Percentiles rank a stretch among this genome's conserved stretches.
phyloP scores from a whole-genome alignment of 345 rosid species.

The Brassica cretica region DNA sequence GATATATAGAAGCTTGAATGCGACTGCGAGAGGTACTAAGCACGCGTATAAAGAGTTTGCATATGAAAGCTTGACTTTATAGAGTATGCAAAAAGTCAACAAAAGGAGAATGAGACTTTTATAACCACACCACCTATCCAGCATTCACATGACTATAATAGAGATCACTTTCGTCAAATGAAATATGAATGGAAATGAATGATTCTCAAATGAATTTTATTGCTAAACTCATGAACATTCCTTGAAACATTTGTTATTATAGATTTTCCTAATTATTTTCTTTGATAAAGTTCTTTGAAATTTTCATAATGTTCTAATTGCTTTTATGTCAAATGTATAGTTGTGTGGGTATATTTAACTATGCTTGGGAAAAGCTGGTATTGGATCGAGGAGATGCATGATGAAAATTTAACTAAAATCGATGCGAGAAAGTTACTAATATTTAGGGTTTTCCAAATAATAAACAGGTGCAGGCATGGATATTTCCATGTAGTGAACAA shows the following conservation, averaged over 20 bases:
- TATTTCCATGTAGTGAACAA: constrained; percentile 88
- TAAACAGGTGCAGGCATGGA: constrained; percentile 70
- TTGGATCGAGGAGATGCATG: not conserved
- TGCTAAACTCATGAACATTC: no score
- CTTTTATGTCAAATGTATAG: not conserved
- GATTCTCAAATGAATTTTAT: no score
- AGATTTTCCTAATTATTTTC: no score
- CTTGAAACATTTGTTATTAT: no score
- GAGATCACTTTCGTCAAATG: not conserved
- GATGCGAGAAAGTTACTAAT: not conserved
- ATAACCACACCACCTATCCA: not conserved
- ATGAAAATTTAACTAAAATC: not conserved
- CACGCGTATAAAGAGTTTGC: constrained; percentile 25
- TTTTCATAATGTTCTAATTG: not conserved
- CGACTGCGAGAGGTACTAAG: not conserved
- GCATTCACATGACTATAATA: not conserved
- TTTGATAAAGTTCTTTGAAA: no score
- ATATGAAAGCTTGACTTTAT: constrained; percentile 28
- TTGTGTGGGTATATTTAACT: not conserved
- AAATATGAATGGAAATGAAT: not conserved
- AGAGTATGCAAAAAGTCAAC: constrained; percentile 28
- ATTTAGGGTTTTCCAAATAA: not conserved
- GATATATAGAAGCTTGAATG: not conserved
- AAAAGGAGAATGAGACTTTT: constrained; percentile 24
- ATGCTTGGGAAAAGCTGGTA: not conserved